These are phyloP conservation scores for Parasarocladium wereldwijsianum DNA, from an alignment of 2,329 filamentous ascomycete genomes.

Conservation along the genomic window DNA sequence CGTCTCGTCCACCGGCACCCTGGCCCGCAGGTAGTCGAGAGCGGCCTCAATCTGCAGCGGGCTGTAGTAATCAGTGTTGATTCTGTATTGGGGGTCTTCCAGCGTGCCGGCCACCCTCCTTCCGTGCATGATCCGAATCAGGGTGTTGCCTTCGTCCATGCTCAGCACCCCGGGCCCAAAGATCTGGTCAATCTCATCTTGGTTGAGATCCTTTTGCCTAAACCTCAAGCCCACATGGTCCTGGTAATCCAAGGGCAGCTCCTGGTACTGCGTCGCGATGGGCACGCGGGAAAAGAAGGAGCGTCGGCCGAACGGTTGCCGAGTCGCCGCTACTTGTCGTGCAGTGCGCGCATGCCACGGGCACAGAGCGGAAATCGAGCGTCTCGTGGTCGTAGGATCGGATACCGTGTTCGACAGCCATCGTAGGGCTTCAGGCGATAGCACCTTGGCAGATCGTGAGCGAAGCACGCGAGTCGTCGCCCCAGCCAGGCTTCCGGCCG, in stretches of 20 bases:
- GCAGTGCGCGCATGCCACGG: too few relatives aligned
- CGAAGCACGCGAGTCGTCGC: neutral
- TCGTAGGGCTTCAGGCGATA: neutral
- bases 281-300: conserved; percentile 20
- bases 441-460: neutral
- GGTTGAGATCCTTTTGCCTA: conserved; percentile 29
- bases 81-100: conserved; percentile 37
- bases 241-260: conserved; percentile 41
- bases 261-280: conserved; percentile 34
- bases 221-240: conserved; percentile 42
- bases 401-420: neutral
- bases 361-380: too few relatives aligned
- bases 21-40: conserved; percentile 38
- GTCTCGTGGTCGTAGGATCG: neutral
- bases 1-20: conserved; percentile 43
- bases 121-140: conserved; percentile 46
- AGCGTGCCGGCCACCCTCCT: conserved; percentile 49
- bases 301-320: conserved; percentile 12
- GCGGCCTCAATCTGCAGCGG: conserved; percentile 27
- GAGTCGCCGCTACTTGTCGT: too few relatives aligned
- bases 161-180: conserved; percentile 34
- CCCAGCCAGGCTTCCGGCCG: neutral
- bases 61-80: conserved; percentile 31
- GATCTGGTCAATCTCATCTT: conserved; percentile 28
- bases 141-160: conserved; percentile 30